Conservation (phyloP, 2,329 filamentous ascomycete genomes). For the Bipolaris gigantea region DNA sequence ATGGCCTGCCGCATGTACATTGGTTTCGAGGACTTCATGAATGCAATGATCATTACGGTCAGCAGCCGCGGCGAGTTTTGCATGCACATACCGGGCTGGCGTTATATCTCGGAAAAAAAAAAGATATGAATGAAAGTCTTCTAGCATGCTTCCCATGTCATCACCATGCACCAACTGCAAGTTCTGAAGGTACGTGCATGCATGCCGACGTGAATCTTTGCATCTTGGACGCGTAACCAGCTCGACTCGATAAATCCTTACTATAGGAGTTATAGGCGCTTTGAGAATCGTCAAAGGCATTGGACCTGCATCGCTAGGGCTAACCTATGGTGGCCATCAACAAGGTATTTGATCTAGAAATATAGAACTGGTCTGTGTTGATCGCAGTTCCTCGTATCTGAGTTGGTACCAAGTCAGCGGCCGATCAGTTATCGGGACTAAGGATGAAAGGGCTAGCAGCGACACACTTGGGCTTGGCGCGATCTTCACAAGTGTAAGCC, state of each 20-base stretch:
- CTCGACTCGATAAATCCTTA: not conserved
- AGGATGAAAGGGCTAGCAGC: slow-evolving; percentile 6
- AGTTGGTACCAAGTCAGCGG: not conserved
- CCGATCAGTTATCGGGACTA: not conserved
- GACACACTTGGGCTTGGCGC: not conserved
- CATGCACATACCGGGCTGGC: slow-evolving; percentile 39
- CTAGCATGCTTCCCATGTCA: slow-evolving; percentile 24
- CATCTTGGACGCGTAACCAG: not conserved
- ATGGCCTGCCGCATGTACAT: slow-evolving; percentile 29
- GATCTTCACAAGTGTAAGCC: slow-evolving; percentile 3
- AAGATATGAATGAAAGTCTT: slow-evolving; percentile 44
- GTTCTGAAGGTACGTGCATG: not conserved
- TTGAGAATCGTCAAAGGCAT: not conserved
- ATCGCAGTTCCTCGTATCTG: not conserved
- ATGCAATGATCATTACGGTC: slow-evolving; percentile 19
- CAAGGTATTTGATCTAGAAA: not conserved
- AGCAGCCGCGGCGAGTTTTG: slow-evolving; percentile 36
- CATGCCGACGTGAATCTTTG: not conserved
- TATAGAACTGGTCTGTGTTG: not conserved
- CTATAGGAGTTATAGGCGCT: not conserved
- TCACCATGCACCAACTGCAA: not conserved
- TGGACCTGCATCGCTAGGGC: not conserved
- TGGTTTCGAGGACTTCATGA: slow-evolving; percentile 26
- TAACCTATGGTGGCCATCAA: not conserved
- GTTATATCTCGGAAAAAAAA: slow-evolving; percentile 37